phyloP scores from a whole-genome alignment of 768 basidiomycete species.

The Hypsizygus marmoreus region DNA sequence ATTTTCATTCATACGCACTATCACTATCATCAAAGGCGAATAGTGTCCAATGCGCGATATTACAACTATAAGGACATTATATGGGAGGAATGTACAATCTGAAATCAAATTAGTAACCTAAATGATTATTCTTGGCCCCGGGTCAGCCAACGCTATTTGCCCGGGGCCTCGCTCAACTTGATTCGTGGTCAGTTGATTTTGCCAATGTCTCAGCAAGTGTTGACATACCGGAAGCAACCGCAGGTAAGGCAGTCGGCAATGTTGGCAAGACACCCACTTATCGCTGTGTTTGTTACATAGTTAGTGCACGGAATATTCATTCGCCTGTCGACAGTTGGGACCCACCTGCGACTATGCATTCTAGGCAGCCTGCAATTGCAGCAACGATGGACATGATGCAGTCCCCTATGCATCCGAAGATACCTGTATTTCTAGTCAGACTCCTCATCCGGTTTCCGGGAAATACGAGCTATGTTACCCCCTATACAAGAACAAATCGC shows the following conservation, averaged over 20 bases:
- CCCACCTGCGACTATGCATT: conserved; percentile 49
- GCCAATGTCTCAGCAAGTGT: neutral
- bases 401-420: conserved; percentile 47
- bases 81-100: no score
- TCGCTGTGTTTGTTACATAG: conserved; percentile 27
- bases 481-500: conserved; percentile 31
- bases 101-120: no score
- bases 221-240: conserved; percentile 43
- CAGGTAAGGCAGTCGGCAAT: conserved; percentile 47
- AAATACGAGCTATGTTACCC: conserved; percentile 17
- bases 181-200: neutral
- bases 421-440: conserved; percentile 22
- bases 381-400: conserved; percentile 39
- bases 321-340: neutral
- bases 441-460: neutral
- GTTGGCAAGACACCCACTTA: conserved; percentile 40
- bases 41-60: no score
- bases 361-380: conserved; percentile 43
- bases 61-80: no score
- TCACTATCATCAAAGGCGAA: no score
- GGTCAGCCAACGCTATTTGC: no score
- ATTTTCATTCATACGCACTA: no score
- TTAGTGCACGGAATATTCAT: neutral
- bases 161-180: no score
- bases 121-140: no score